A percentile compares a stretch with the other conserved stretches of the same genome.
Conservation (phyloP, 768 basidiomycete species). For the Cystobasidium ongulense region DNA sequence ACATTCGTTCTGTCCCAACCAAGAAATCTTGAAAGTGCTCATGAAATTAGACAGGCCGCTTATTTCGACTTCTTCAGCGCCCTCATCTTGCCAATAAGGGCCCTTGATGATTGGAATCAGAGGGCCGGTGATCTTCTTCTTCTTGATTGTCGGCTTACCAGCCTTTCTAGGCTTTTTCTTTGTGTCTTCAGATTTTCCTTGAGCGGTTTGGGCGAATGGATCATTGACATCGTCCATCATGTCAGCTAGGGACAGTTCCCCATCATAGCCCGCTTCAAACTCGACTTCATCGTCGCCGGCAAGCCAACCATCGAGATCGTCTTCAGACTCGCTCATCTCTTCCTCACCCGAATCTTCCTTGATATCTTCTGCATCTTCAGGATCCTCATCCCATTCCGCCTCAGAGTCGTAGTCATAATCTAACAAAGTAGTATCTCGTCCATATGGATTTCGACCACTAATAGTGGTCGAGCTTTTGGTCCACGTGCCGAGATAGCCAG, state of each 20-base stretch:
- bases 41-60: background rate
- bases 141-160: background rate
- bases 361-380: conserved; percentile 49
- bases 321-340: conserved; percentile 32
- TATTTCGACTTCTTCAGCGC: conserved; percentile 8
- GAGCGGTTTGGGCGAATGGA: background rate
- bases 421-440: conserved; percentile 62
- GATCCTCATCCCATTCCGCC: conserved; percentile 81
- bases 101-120: conserved; percentile 16
- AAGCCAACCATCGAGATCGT: conserved; percentile 36
- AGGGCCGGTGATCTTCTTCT: conserved; percentile 12
- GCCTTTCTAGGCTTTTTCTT: conserved; percentile 2
- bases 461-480: conserved; percentile 69
- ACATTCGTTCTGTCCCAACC: conserved; percentile 25
- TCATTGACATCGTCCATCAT: conserved; percentile 32
- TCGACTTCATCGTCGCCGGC: conserved; percentile 40
- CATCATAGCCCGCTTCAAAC: conserved; percentile 38
- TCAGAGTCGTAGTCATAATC: conserved; percentile 93
- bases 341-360: conserved; percentile 34
- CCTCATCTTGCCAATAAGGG: conserved; percentile 25
- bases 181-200: background rate
- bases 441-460: conserved; percentile 75
- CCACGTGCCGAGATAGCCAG: conserved; percentile 68
- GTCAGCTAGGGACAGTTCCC: conserved; percentile 28
- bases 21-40: background rate